Evolutionary conservation across 176 grass and related monocot genomes (phyloP), one percentile per base, ranked within the genome.

Genomic region (Urochloa ruziziensis): DNA sequence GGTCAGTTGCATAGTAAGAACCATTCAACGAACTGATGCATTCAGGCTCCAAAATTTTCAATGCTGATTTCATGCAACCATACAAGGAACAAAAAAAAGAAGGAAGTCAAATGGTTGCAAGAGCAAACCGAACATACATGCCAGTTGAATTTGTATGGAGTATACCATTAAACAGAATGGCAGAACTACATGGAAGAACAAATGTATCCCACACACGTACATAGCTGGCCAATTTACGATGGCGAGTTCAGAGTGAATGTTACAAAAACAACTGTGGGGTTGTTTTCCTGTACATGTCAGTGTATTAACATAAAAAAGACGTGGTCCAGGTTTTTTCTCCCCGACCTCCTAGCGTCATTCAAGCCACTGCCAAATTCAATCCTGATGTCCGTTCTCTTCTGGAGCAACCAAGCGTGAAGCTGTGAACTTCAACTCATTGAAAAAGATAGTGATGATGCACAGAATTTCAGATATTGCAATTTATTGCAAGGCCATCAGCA

Each of bases 251-350:
- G 23, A 39, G 27, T 57, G 33, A 35, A 63, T 70, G 24, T 46
- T 75, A 63, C 71, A 72, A 42, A 34, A 53, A 44, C 61, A 85
- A 10, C 32, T 27, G n/a, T 21, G 18, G 11, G 9, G 40, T 74
- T 16, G 37, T 42, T 73, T 77, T 64, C 49, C 80, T 79, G 78
- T 52, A 74, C 80, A 78, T 67, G 88, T 73, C 66, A 78, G 39
- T 79, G 42, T 34, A 59, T 51, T 78, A 71, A 25, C 79, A 83
- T 11, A 29, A 36, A 35, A 15, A 33, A 67, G 46, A 25, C 0
- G 25, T 53, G 62, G 47, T 16, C 58, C 83, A 66, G 18, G 14
- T 29, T 68, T 1, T 16, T 80, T 36, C 57, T 48, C n/a, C 24
- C 1, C 36, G 0, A 56, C 65, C n/a, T 43, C 43, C 4, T n/a